These are phyloP conservation scores for Pythium coloratum DNA, from an alignment of 352 stramenopile genomes.

Conservation along the genomic window DNA sequence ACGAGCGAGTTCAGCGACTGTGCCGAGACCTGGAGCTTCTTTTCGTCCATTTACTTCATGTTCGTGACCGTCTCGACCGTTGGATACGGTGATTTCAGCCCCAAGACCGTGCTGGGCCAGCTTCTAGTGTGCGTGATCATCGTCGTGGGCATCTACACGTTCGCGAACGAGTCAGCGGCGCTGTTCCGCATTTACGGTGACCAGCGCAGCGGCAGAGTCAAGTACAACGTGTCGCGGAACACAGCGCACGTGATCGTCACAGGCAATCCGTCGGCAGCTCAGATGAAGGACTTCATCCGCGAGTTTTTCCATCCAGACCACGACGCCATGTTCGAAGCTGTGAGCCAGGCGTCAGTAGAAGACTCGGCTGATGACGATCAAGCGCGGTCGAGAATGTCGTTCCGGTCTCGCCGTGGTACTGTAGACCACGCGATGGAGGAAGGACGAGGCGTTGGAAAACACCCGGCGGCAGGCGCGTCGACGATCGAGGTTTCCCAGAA, in stretches of 20 bases:
- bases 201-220: conserved; percentile 46
- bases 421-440: conserved; percentile 7
- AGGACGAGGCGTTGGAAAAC: neutral
- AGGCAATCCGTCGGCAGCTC: conserved; percentile 70
- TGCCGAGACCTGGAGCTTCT: conserved; percentile 83
- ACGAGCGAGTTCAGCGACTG: conserved; percentile 56
- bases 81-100: conserved; percentile 84
- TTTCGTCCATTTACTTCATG: conserved; percentile 89
- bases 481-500: conserved; percentile 9
- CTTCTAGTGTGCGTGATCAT: conserved; percentile 82
- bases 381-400: neutral
- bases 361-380: conserved; percentile 18
- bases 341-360: neutral
- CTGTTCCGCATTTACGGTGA: conserved; percentile 81
- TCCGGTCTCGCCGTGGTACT: neutral
- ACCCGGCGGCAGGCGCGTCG: neutral
- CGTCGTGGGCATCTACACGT: conserved; percentile 86
- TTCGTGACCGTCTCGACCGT: conserved; percentile 89
- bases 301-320: conserved; percentile 90
- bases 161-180: conserved; percentile 78
- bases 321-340: conserved; percentile 35
- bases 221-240: conserved; percentile 68
- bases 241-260: conserved; percentile 86
- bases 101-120: conserved; percentile 80
- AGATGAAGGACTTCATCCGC: conserved; percentile 86